phyloP scores from a whole-genome alignment of 352 stramenopile species.

The Phytophthora macrochlamydospora region DNA sequence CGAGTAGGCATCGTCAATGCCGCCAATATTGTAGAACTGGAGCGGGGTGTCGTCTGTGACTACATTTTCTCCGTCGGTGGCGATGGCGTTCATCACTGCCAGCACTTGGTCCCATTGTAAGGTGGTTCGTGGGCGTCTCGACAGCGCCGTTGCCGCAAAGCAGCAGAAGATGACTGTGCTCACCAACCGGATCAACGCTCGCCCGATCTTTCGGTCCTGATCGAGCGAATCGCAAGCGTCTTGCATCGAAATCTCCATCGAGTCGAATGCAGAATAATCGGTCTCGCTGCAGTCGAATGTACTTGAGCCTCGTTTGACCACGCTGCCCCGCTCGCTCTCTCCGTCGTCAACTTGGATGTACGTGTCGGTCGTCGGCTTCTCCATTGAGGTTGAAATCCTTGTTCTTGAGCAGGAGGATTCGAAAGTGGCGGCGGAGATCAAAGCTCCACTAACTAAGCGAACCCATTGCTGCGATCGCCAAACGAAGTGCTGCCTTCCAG shows the following conservation, averaged over 20 bases:
- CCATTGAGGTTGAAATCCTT: not conserved
- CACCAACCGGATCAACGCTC: constrained; percentile 1
- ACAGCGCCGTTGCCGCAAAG: not conserved
- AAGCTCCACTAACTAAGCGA: no score
- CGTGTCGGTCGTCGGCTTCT: not conserved
- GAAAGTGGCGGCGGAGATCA: not conserved
- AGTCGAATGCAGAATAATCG: not conserved
- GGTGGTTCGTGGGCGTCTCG: not conserved
- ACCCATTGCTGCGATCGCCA: no score
- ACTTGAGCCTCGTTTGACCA: not conserved
- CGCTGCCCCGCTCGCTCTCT: not conserved
- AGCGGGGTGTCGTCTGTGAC: constrained; percentile 37
- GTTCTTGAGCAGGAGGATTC: not conserved
- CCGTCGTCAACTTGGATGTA: not conserved
- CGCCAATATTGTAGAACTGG: constrained; percentile 46
- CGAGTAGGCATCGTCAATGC: constrained; percentile 33
- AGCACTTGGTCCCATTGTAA: constrained; percentile 16
- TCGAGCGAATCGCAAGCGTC: not conserved
- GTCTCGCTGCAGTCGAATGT: not conserved
- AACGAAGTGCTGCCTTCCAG: no score
- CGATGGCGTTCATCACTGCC: constrained; percentile 27
- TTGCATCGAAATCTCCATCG: constrained; percentile 1
- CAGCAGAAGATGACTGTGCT: constrained; percentile 2
- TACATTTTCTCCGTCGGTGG: constrained; percentile 35
- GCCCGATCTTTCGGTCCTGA: not conserved